Evolutionary conservation across 345 rosid genomes (phyloP), one percentile per base, ranked within the genome.

Genomic region (Ceriops decandra): DNA sequence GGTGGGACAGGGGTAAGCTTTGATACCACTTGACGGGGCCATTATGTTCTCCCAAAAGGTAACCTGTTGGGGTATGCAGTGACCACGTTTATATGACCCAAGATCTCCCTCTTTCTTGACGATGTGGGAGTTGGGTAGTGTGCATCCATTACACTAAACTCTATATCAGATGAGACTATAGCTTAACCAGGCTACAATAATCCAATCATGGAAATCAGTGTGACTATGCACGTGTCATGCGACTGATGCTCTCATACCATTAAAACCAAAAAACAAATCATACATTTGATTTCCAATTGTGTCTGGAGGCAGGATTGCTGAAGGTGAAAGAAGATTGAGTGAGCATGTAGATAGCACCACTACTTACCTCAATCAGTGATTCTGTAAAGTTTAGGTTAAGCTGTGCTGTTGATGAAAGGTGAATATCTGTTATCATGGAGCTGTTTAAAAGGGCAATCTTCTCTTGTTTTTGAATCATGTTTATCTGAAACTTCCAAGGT

Each of bases 311-410:
- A 22, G 56, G 54, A 20, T 26, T 32, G 27, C 60, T 20, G 32
- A 59, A 28, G 53, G 46, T 54, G 60, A 68, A 31, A 59, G 28
- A 62, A 42, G 58, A 49, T 53, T 58, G 42, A 32, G 7, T 52
- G 30, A 58, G 69, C 33, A 76, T 62, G 56, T 36, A 31, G 27
- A 70, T 11, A 36, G 61, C 21, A 71, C 58, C 63, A 46, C 38
- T 57, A 69, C 66, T 56, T 84, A 90, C 98, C 98, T 93, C 96
- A 63, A 86, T 71, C 71, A 90, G 80, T 68, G 96, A 81, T 75
- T 89, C 98, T 24, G 98, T 89, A 52, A 82, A 49, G 77, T 90
- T 93, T 72, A 90, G 76, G 69, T 93, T 87, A 72, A 93, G 96
- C 71, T 84, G 93, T 60, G 76, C 80, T 42, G 85, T 68, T 70